Evolutionary conservation across 345 rosid genomes (phyloP), one percentile per base, ranked within the genome.

Genomic region (Eucalyptus lansdowneana): DNA sequence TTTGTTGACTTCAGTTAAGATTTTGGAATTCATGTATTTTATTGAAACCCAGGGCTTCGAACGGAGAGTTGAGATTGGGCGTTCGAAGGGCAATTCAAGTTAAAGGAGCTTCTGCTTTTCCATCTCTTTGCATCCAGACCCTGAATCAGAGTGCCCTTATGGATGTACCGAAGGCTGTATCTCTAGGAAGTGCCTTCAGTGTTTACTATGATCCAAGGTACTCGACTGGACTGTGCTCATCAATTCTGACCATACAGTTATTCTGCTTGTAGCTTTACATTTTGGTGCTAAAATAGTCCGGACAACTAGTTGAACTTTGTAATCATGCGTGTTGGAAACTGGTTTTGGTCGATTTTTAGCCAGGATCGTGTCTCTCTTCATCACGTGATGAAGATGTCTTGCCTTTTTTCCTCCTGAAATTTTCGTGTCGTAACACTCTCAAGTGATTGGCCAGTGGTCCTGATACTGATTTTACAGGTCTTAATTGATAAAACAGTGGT

Each of bases 121-220:
- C 96, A 2, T 85, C 93, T 86, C 91, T 88, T 44, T 92, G 90
- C 89, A 92, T 88, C 90, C 96, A 90, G 92, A 95, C 92, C 89
- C 90, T 94, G 91, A 94, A 93, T 89, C 95, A 93, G 89, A 93
- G 92, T 90, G 93, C 94, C 88, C 92, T 95, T 89, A 58, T 91
- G 22, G 98, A 96, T 89, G 96, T 95, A n/a, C 94, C 94, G 85
- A 95, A 92, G 93, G 96, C 98, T 91, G 90, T 97, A 45, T 93
- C 99, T 12, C 87, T 90, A 58, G 90, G 94, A 87, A 94, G 93
- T 60, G 93, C 87, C 91, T 97, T 98, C 95, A 94, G 92, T 90
- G 94, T 97, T 87, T 96, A 88, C 94, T 98, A 96, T 94, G 97
- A 98, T 91, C 99, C 99, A 85, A 98, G 99, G 99, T 97, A 90